Conservation (phyloP, 2,329 filamentous ascomycete species). For the Cytospora paraplurivora region DNA sequence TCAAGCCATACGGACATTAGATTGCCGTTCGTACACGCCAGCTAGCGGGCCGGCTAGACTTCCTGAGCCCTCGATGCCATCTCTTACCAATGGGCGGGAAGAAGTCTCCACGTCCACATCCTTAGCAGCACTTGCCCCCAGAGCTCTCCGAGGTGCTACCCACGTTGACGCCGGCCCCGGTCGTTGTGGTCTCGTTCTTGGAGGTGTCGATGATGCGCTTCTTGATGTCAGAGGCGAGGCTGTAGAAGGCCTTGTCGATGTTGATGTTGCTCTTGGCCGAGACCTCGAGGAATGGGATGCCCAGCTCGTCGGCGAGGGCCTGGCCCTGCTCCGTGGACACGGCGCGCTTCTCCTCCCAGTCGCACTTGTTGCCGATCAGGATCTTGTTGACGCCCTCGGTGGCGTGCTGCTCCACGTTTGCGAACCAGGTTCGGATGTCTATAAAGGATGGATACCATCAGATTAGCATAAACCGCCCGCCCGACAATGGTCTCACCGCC, state of each 20-base stretch:
- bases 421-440: slow-evolving; percentile 99
- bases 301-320: slow-evolving; percentile 89
- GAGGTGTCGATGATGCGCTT: slow-evolving; percentile 93
- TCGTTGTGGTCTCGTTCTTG: slow-evolving; percentile 68
- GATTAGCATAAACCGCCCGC: neutral
- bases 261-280: slow-evolving; percentile 99
- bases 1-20: neutral
- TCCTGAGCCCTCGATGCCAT: neutral
- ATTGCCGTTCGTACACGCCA: neutral
- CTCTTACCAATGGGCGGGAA: too few species aligned
- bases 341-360: slow-evolving; percentile 98
- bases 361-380: slow-evolving; percentile 98
- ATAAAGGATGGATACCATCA: slow-evolving; percentile 20
- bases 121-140: slow-evolving; percentile 76
- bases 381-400: slow-evolving; percentile 99
- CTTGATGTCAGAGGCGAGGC: slow-evolving; percentile 94
- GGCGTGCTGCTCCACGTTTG: slow-evolving; percentile 97
- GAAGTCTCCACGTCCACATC: neutral
- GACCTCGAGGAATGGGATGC: slow-evolving; percentile 97
- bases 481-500: slow-evolving; percentile 8
- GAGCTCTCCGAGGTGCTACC: slow-evolving; percentile 61
- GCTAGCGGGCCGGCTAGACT: slow-evolving; percentile 1
- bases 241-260: slow-evolving; percentile 98
- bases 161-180: slow-evolving; percentile 67
- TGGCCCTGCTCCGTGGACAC: slow-evolving; percentile 93